Percentiles rank a stretch among this genome's conserved stretches.
These are phyloP conservation scores for Boletus huronensis DNA, from an alignment of 768 basidiomycete genomes.

Conservation along the genomic window DNA sequence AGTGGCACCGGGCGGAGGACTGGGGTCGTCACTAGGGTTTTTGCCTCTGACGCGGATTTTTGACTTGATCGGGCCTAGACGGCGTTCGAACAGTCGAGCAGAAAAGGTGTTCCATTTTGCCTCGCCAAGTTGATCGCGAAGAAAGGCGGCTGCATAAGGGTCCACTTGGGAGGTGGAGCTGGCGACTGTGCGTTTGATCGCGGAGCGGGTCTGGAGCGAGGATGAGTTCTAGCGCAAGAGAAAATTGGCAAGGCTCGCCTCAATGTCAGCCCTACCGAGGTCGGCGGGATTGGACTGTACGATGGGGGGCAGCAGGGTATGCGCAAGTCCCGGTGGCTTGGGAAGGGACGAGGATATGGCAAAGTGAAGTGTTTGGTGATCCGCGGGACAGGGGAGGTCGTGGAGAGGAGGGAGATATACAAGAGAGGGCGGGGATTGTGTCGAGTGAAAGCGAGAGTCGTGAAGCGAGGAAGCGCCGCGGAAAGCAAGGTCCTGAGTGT, in stretches of 20 bases:
- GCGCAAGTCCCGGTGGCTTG: constrained; percentile 24
- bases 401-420: constrained; percentile 26
- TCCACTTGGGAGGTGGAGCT: constrained; percentile 33
- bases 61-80: constrained; percentile 39
- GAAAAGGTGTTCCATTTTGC: constrained; percentile 45
- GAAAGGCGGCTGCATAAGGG: constrained; percentile 43
- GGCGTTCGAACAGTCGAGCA: constrained; percentile 45
- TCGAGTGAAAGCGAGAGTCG: constrained; percentile 28
- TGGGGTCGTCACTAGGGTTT: constrained; percentile 26
- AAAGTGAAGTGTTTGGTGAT: constrained; percentile 17
- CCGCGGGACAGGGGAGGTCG: constrained; percentile 21
- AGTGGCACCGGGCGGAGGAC: constrained; percentile 35
- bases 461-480: constrained; percentile 20
- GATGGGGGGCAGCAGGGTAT: constrained; percentile 33
- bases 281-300: constrained; percentile 34
- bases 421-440: constrained; percentile 24
- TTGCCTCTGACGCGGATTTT: constrained; percentile 34
- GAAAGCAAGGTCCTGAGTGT: constrained; percentile 20
- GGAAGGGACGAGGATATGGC: constrained; percentile 19
- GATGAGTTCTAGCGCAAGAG: constrained; percentile 10
- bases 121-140: constrained; percentile 42
- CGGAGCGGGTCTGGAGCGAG: constrained; percentile 24
- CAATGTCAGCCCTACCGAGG: constrained; percentile 21
- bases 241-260: constrained; percentile 12
- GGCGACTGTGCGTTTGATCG: constrained; percentile 23